A percentile compares a stretch with the other conserved stretches of the same genome.
These are phyloP conservation scores for Eremomyces bilateralis DNA, from an alignment of 495 filamentous ascomycete species.

Conservation along the genomic window DNA sequence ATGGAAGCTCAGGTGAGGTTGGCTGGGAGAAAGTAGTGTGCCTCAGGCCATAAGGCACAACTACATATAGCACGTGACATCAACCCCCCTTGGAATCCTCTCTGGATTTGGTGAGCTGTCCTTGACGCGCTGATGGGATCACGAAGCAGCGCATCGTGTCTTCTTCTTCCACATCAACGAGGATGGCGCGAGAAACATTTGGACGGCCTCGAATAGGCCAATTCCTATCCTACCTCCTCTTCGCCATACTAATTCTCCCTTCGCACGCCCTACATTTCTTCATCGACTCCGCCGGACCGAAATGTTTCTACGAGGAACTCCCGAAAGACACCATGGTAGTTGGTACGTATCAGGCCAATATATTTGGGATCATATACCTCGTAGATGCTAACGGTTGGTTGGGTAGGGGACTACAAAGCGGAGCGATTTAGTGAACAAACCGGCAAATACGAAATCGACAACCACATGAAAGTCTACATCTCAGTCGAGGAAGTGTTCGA, in stretches of 20 bases:
- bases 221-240: background rate
- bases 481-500: slow-evolving; percentile 94
- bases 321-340: slow-evolving; percentile 95
- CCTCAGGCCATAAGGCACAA: no score
- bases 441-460: slow-evolving; percentile 42
- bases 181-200: background rate
- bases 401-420: slow-evolving; percentile 59
- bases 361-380: background rate
- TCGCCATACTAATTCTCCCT: slow-evolving; percentile 26
- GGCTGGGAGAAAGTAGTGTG: no score
- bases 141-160: background rate
- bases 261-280: slow-evolving; percentile 86
- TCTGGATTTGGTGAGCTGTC: background rate
- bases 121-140: background rate
- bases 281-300: slow-evolving; percentile 59
- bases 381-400: slow-evolving; percentile 1
- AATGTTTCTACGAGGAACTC: slow-evolving; percentile 96
- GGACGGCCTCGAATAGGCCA: background rate
- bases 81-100: background rate
- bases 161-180: background rate
- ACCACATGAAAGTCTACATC: slow-evolving; percentile 60
- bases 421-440: slow-evolving; percentile 51
- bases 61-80: background rate
- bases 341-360: slow-evolving; percentile 26
- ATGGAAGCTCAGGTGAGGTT: no score